Percentiles rank a stretch among this genome's conserved stretches.
Conservation (phyloP, 805 yeast species). For the Trichomonascus vanleenenianus region DNA sequence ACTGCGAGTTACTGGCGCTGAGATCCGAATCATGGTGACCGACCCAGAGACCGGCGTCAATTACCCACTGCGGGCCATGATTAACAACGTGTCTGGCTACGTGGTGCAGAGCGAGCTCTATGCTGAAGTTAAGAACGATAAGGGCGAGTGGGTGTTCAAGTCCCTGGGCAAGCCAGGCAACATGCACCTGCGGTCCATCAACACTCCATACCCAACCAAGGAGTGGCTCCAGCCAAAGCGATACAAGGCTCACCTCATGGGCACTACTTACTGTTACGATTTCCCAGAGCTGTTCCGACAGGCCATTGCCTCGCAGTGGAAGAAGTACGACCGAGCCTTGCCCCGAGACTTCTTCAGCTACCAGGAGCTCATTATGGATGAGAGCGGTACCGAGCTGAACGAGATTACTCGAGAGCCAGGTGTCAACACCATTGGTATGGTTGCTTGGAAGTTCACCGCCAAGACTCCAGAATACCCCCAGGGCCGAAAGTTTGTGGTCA, state of each 20-base stretch:
- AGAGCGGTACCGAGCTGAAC: conserved; percentile 59
- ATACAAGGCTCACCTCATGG: conserved; percentile 96
- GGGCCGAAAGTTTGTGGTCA: conserved; percentile 87
- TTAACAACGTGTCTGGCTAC: conserved; percentile 93
- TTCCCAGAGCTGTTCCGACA: conserved; percentile 98
- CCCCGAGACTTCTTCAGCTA: conserved; percentile 75
- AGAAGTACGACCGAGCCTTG: conserved; percentile 32
- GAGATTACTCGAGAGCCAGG: conserved; percentile 96
- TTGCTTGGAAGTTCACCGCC: conserved; percentile 83
- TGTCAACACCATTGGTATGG: conserved; percentile 94
- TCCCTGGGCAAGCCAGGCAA: conserved; percentile 92
- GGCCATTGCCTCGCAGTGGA: conserved; percentile 83
- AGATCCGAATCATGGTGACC: conserved; percentile 90
- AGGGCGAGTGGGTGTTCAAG: conserved; percentile 96
- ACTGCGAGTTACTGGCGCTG: conserved; percentile 94
- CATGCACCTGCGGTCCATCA: conserved; percentile 94
- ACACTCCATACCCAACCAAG: conserved; percentile 95
- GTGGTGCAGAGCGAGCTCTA: conserved; percentile 94
- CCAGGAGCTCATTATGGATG: conserved; percentile 79
- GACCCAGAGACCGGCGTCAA: conserved; percentile 87
- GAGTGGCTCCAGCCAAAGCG: conserved; percentile 98
- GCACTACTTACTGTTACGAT: conserved; percentile 96
- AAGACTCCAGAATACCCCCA: conserved; percentile 96
- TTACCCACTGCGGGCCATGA: conserved; percentile 93
- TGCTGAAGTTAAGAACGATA: conserved; percentile 85